Evolutionary conservation across 176 grass and related monocot species (phyloP), one percentile per base, ranked within the genome.

Genomic region (Cenchrus fungigraminus): DNA sequence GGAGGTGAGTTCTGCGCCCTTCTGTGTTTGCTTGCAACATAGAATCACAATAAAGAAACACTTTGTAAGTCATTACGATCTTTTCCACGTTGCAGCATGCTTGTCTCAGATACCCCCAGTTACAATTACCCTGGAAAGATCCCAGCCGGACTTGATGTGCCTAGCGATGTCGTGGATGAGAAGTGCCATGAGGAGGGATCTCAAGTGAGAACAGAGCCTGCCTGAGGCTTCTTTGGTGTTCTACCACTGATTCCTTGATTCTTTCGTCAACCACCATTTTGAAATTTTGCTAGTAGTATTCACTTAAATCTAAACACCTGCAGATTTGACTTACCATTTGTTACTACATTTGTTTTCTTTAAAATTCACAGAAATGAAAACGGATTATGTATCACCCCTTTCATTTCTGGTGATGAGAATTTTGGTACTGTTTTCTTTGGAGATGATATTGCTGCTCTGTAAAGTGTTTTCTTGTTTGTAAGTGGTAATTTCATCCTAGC

Each of bases 41-140:
- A 6, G 62, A 65, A 65, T 32, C 22, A 37, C 4, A 5, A 14
- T 14, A 32, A 14, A 1, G 58, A 61, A 25, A 65, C 12, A 31
- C 10, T 32, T 62, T 34, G 11, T 29, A 50, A 61, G 29, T 15
- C 43, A 80, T 13, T 0, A n/a, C 20, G 6, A 19, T 12, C 11
- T 4, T 58, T 44, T 12, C 64, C 42, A 15, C 66, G 42, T 9
- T 85, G 50, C 69, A 95, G 92, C 31, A 90, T 90, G 77, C 80
- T 91, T 59, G 92, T 91, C 22, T 77, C 67, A 0, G 63, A 87
- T 73, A 11, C 76, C 50, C 47, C 72, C 5, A 66, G 31, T 56
- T 86, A 54, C 74, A 93, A 98, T 44, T 95, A 90, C 54, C 87
- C 91, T 52, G 93, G 95, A 22, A 93, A 88, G 76, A 83, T 88